Base-by-base conservation (phyloP, 805 yeast genomes). In the Wickerhamiella spandovensis region DNA sequence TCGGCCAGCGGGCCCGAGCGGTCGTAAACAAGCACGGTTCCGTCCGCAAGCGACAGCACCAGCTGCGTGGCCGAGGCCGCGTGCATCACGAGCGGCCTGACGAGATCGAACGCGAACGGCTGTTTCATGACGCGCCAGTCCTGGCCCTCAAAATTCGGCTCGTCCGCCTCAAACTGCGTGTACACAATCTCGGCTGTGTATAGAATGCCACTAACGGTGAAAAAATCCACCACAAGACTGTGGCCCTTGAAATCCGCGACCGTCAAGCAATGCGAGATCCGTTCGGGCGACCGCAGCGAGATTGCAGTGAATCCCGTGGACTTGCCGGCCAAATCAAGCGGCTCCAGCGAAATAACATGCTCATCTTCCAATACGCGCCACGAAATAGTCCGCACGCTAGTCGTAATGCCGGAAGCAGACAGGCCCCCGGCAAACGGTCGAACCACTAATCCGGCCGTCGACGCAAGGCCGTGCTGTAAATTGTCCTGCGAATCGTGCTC, bases 31-130 rank as follows among this genome's bases (percentile, higher is more conserved):
- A 86, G 65, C 42, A 88, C 62, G 1, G 89, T 86, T 23, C 97
- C 96, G 65, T 89, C 95, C 43, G 73, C 72, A 46, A 88, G 68
- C 4, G 86, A 71, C 0, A 82, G 77, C 2, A 87, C 61, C 8
- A 79, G 60, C 44, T 73, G 71, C 2, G 61, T 58, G 0, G 66
- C 54, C 30, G 76, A 72, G 15, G 79, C 64, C 1, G 81, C 63
- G 47, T 71, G 67, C 53, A 83, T 57, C 20, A 72, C 64, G 43
- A 76, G 75, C 1, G 90, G 87, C 22, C 66, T 64, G 57, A 83
- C 71, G 5, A 76, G 61, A 30, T 75, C 77, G 56, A 81, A 78
- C 7, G 78, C 73, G 62, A 81, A 84, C 0, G 92, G 89, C 37
- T 76, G 75, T 7, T 84, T 75, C 49, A 81, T 77, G 52, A 72